A percentile compares a stretch with the other conserved stretches of the same genome.
Conservation (phyloP, 2,329 filamentous ascomycete genomes). For the Parastagonospora nodorum region DNA sequence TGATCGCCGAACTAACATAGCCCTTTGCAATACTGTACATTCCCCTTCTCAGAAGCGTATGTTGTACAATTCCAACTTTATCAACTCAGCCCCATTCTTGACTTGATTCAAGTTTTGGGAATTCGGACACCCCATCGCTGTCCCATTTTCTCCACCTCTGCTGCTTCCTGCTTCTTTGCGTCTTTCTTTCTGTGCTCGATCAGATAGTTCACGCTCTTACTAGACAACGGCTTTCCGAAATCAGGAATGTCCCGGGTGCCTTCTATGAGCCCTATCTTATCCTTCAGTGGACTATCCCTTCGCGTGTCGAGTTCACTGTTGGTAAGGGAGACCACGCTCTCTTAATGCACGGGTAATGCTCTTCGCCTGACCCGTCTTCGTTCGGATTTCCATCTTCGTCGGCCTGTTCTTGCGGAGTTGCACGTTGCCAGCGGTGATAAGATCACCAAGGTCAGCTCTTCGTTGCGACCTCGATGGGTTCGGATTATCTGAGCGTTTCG, state of each 20-base stretch:
- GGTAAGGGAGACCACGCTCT: conserved; percentile 18
- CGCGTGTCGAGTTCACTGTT: not conserved
- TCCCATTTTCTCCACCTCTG: not conserved
- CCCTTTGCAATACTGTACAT: too few species aligned
- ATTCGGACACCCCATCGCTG: not conserved
- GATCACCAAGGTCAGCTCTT: conserved; percentile 27
- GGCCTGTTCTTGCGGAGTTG: conserved; percentile 74
- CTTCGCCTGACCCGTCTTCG: conserved; percentile 62
- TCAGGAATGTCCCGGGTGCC: conserved; percentile 6
- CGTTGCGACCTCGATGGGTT: not conserved
- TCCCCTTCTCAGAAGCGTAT: too few species aligned
- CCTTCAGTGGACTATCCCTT: not conserved
- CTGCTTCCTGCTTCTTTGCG: not conserved
- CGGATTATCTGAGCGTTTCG: conserved; percentile 7
- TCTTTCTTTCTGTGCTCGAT: conserved; percentile 5
- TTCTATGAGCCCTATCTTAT: conserved; percentile 2
- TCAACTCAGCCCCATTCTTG: not conserved
- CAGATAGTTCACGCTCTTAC: conserved; percentile 11
- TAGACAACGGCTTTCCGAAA: conserved; percentile 13
- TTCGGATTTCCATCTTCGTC: conserved; percentile 65
- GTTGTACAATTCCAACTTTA: not conserved
- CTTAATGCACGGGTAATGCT: conserved; percentile 72
- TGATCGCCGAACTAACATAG: too few species aligned
- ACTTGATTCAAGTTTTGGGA: not conserved
- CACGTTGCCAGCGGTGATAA: conserved; percentile 64